phyloP scores from a whole-genome alignment of 768 basidiomycete genomes.

The Tylopilus rubrobrunneus region DNA sequence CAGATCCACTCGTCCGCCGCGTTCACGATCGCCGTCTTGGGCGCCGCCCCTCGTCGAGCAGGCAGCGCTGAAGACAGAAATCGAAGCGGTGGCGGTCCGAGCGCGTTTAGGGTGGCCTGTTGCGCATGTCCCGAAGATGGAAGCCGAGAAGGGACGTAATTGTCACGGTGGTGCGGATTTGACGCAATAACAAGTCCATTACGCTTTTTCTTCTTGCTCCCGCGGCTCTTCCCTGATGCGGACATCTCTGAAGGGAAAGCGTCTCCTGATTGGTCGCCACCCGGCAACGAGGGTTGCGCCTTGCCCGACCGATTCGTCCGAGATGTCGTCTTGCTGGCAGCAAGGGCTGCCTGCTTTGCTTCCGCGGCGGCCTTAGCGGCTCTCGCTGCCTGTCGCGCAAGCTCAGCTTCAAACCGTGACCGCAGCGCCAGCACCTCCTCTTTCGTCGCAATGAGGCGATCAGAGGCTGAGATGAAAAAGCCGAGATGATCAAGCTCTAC shows the following conservation, averaged over 20 bases:
- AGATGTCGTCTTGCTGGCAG: constrained; percentile 31
- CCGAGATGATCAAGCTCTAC: constrained; percentile 27
- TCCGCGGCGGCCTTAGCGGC: constrained; percentile 45
- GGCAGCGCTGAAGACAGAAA: constrained; percentile 71
- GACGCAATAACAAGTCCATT: constrained; percentile 87
- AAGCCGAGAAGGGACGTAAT: constrained; percentile 86
- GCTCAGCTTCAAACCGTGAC: constrained; percentile 67
- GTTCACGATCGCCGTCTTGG: constrained; percentile 41
- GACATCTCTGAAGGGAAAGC: constrained; percentile 34
- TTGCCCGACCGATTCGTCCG: constrained; percentile 38
- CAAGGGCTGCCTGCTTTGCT: constrained; percentile 47
- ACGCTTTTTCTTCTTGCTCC: constrained; percentile 89
- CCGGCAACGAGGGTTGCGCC: constrained; percentile 30
- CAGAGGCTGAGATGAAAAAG: constrained; percentile 51
- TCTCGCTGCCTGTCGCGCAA: constrained; percentile 65
- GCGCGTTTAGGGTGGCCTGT: constrained; percentile 36
- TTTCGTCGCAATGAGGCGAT: constrained; percentile 64
- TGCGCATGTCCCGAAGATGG: constrained; percentile 46
- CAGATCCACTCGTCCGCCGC: constrained; percentile 91
- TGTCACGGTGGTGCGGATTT: constrained; percentile 92
- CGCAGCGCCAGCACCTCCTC: constrained; percentile 65
- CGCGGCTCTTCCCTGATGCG: constrained; percentile 25
- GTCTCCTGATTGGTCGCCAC: constrained; percentile 36
- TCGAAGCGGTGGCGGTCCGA: constrained; percentile 59
- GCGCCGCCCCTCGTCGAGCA: constrained; percentile 35